Conservation (phyloP, 805 yeast genomes). For the Candida railenensis region DNA sequence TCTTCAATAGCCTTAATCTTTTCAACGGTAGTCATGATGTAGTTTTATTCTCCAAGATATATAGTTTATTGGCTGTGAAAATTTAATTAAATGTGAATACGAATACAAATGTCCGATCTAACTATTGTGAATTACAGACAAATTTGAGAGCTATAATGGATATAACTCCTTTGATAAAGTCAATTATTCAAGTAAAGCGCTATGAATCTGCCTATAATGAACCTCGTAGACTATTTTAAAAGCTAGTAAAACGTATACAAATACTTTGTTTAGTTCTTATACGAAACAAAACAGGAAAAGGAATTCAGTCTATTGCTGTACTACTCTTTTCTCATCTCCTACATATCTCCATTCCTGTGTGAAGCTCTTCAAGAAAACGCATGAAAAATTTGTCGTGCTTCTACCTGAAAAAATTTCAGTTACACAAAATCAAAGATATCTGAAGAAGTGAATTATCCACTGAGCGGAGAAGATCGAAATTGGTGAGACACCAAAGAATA, state of each 20-base stretch:
- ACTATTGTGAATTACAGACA: too few relatives aligned
- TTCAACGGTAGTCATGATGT: constrained; percentile 45
- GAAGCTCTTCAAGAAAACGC: not conserved
- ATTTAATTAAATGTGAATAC: not conserved
- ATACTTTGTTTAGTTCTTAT: not conserved
- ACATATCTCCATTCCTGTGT: not conserved
- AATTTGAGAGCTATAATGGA: too few relatives aligned
- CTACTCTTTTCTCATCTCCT: not conserved
- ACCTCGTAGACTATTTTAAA: too few relatives aligned
- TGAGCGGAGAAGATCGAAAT: too few relatives aligned
- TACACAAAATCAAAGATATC: not conserved
- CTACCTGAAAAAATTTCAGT: constrained; percentile 4
- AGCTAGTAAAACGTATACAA: not conserved
- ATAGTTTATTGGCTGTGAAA: not conserved
- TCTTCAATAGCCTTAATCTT: constrained; percentile 87
- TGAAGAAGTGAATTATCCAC: not conserved
- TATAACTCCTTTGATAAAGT: too few relatives aligned
- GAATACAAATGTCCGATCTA: too few relatives aligned
- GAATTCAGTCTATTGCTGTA: not conserved
- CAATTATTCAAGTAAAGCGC: not conserved
- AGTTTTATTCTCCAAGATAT: not conserved
- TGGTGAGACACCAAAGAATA: too few relatives aligned
- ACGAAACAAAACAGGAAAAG: not conserved
- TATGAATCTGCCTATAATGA: too few relatives aligned
- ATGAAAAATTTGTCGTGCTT: constrained; percentile 3